Conservation (phyloP, 257 asterid species). For the Striga asiatica region DNA sequence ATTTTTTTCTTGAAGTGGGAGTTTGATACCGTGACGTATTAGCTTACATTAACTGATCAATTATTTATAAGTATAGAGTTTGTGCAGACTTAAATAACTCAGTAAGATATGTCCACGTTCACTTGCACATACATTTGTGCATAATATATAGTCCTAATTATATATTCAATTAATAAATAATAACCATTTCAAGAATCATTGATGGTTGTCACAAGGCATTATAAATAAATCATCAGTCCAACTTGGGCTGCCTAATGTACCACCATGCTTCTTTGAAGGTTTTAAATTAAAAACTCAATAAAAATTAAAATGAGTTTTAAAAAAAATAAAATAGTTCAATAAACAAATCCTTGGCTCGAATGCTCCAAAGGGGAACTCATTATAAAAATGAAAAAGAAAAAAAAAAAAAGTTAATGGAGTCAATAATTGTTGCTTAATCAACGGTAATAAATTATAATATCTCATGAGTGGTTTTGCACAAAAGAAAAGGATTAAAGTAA, state of each 20-base stretch:
- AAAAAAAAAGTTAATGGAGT: too few species aligned
- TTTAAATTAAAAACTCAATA: neutral
- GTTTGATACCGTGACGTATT: too few species aligned
- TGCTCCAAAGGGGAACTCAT: neutral
- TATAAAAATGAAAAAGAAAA: too few species aligned
- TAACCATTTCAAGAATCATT: constrained; percentile 10
- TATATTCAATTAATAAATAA: too few species aligned
- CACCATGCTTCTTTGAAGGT: neutral
- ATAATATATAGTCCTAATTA: too few species aligned
- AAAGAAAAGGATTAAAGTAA: constrained; percentile 23
- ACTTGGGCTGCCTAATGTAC: neutral
- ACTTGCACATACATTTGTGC: too few species aligned
- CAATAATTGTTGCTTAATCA: constrained; percentile 19
- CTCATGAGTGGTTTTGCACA: constrained; percentile 13
- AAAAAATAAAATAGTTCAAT: neutral
- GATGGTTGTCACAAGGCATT: constrained; percentile 19
- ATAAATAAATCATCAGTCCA: constrained; percentile 8
- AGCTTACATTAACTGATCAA: too few species aligned
- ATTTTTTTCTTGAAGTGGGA: too few species aligned
- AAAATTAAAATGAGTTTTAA: too few species aligned
- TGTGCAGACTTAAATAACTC: too few species aligned
- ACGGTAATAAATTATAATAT: constrained; percentile 19
- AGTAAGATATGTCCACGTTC: too few species aligned
- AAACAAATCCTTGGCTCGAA: neutral
- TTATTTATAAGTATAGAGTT: too few species aligned